A percentile compares a stretch with the other conserved stretches of the same genome.
phyloP scores from a whole-genome alignment of 257 asterid genomes.

The Fraxinus excelsior region DNA sequence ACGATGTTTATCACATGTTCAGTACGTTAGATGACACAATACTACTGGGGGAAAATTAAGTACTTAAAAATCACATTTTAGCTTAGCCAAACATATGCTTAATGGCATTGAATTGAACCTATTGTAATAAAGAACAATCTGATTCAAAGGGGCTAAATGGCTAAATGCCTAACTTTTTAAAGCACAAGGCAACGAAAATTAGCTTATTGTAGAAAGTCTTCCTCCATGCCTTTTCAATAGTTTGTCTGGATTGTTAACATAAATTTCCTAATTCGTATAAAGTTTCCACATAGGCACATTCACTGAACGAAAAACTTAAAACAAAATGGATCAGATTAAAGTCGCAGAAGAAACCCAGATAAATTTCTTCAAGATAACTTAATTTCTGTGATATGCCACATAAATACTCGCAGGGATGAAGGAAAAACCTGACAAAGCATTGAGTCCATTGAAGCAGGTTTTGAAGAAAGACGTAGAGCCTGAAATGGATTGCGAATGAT shows the following conservation, averaged over 20 bases:
- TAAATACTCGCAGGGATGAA: neutral
- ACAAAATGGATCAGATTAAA: neutral
- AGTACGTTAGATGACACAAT: too few species aligned
- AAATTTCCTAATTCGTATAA: neutral
- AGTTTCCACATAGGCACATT: neutral
- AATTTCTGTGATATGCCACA: neutral
- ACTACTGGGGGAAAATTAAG: too few species aligned
- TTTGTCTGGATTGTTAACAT: neutral
- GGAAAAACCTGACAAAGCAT: slow-evolving; percentile 59
- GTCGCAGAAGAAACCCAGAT: neutral
- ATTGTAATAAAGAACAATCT: neutral
- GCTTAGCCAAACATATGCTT: neutral
- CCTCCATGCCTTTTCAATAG: neutral
- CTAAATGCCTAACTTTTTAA: neutral
- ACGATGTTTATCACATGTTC: neutral
- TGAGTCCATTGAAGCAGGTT: slow-evolving; percentile 88
- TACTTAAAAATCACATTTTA: too few species aligned
- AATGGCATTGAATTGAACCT: neutral
- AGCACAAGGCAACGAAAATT: neutral
- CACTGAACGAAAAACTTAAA: neutral
- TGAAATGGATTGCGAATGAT: slow-evolving; percentile 12
- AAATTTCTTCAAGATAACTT: neutral
- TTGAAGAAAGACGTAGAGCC: slow-evolving; percentile 72
- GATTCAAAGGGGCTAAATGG: neutral
- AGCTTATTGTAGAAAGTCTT: neutral